Base-by-base conservation (phyloP, 768 basidiomycete species). In the Rubroboletus pulcherrimus region DNA sequence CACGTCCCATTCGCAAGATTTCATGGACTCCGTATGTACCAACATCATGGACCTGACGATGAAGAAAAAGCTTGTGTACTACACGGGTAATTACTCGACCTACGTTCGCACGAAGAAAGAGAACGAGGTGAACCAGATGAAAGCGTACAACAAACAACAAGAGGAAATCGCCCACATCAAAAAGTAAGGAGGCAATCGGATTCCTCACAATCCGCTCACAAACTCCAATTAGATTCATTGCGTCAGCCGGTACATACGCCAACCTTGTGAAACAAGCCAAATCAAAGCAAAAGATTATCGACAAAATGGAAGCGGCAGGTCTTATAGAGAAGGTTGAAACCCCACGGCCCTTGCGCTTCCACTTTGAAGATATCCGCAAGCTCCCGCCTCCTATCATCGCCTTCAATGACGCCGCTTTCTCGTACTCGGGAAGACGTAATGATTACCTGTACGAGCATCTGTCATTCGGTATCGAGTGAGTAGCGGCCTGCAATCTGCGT, bases 291-390 rank as follows among this genome's bases (percentile, higher is more conserved):
- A 99, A 99, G 83, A 98, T 99, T 60, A 96, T 99, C 74, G 96
- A 99, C 81, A 99, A 99, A 84, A 99, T 99, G 96, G 97, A 99
- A 79, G 96, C 96, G 29, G 96, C 95, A 14, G 96, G 96, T 59
- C 81, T 99, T 41, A 81, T 99, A 68, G 93, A 99, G 74, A 93
- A 93, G 76, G 77, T 97, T 55, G 93, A 95, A 68, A 71, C 71
- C 4, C 79, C 81, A 35, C 85, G 82, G 63, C 83, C 83, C 15
- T 78, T 99, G 34, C 79, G 84, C 49, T 99, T 98, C 83, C 87
- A 96, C 81, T 99, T 98, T 66, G 96, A 98, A 73, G 93, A 96
- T 64, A 84, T 98, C 59, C 79, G 81, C 64, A 94, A 87, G 73
- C 84, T 99, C 8, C 96, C 96, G 1, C 96, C 96, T 40, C 96